A percentile compares a stretch with the other conserved stretches of the same genome.
phyloP scores from a whole-genome alignment of 257 asterid species.

The Echites panduratus region DNA sequence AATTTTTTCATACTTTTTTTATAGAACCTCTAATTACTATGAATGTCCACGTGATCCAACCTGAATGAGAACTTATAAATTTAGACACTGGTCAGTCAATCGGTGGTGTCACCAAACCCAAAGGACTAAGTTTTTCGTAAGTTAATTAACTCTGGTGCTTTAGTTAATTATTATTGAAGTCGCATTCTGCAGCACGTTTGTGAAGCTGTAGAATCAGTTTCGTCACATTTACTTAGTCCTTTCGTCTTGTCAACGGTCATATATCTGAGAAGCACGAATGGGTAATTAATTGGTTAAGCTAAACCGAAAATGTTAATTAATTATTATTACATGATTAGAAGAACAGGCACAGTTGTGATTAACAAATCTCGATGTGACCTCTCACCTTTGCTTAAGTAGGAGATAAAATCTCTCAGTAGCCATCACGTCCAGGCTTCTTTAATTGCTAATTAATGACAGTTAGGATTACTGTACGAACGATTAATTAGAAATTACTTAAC shows the following conservation, averaged over 20 bases:
- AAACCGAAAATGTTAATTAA: not conserved
- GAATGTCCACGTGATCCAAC: too few relatives aligned
- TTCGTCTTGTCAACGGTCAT: constrained; percentile 3
- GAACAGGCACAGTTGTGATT: constrained; percentile 31
- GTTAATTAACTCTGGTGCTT: too few relatives aligned
- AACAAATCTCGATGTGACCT: constrained; percentile 26
- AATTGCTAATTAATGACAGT: constrained; percentile 29
- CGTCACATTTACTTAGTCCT: not conserved
- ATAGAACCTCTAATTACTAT: too few relatives aligned
- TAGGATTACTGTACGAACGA: constrained; percentile 19
- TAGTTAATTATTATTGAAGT: too few relatives aligned
- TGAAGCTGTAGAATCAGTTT: not conserved
- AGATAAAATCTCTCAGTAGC: constrained; percentile 4
- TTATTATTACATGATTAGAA: constrained; percentile 10
- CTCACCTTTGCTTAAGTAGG: constrained; percentile 17
- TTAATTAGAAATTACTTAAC: constrained; percentile 1
- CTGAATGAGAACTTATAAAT: too few relatives aligned
- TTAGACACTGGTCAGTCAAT: too few relatives aligned
- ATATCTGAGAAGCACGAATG: constrained; percentile 9
- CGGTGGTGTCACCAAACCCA: too few relatives aligned
- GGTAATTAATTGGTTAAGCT: not conserved
- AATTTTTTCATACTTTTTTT: too few relatives aligned
- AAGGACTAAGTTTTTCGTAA: too few relatives aligned
- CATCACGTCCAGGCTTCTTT: constrained; percentile 1
- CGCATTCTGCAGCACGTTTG: not conserved